phyloP scores from a whole-genome alignment of 192 early-diverging fungal species.

The Entrophospora sp. region DNA sequence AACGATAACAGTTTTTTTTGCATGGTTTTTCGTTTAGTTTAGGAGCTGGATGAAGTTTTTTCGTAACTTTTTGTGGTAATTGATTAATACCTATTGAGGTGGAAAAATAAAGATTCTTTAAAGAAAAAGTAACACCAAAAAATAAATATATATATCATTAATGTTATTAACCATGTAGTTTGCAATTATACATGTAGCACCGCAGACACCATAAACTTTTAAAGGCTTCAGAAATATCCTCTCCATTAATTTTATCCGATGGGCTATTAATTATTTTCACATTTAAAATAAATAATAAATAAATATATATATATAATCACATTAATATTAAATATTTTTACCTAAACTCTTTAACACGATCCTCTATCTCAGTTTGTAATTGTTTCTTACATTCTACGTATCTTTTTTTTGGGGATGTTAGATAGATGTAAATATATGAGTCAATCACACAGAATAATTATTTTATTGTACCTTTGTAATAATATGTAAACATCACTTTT shows the following conservation, averaged over 20 bases:
- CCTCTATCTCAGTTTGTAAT: no score
- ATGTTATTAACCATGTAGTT: slow-evolving; percentile 14
- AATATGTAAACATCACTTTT: no score
- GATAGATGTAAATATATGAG: no score
- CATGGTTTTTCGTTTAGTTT: background rate
- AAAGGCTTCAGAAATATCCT: slow-evolving; percentile 9
- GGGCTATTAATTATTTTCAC: background rate
- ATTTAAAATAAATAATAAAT: background rate
- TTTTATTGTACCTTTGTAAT: no score
- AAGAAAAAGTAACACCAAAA: background rate
- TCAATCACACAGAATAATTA: no score
- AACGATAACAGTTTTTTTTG: background rate
- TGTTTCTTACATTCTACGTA: no score
- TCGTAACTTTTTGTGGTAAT: background rate
- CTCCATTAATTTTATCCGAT: background rate
- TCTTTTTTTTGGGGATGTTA: no score
- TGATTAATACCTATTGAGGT: background rate
- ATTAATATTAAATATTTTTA: no score
- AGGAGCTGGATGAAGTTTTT: slow-evolving; percentile 4
- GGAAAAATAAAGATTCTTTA: background rate
- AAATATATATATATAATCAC: no score
- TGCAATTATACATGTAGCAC: slow-evolving; percentile 19
- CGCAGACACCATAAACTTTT: slow-evolving; percentile 17
- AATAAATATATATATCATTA: background rate
- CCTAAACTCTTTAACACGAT: no score